Percentiles rank a stretch among this genome's conserved stretches.
These are phyloP conservation scores for Candida ipomoeae DNA, from an alignment of 805 yeast genomes.

Conservation along the genomic window DNA sequence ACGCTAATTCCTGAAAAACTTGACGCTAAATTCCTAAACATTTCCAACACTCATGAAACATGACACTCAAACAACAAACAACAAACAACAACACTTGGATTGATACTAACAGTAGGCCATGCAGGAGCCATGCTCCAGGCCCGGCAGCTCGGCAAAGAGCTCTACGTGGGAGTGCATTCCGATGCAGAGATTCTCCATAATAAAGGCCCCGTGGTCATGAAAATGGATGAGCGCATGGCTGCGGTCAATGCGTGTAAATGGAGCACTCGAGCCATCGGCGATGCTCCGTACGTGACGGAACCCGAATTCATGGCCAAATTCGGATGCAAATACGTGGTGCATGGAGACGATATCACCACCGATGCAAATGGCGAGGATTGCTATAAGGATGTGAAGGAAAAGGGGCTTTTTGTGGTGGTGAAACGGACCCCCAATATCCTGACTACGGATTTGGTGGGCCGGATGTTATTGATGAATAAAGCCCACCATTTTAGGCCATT, in stretches of 20 bases:
- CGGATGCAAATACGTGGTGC: slow-evolving; percentile 88
- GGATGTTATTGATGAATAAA: slow-evolving; percentile 66
- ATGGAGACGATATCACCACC: slow-evolving; percentile 96
- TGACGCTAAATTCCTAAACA: no score
- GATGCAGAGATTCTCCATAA: slow-evolving; percentile 80
- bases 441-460: slow-evolving; percentile 90
- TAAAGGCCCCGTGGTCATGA: slow-evolving; percentile 96
- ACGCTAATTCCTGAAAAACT: no score
- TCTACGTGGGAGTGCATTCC: slow-evolving; percentile 85
- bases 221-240: slow-evolving; percentile 65
- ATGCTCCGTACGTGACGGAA: slow-evolving; percentile 92
- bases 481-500: slow-evolving; percentile 50
- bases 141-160: slow-evolving; percentile 68
- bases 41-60: no score
- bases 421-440: slow-evolving; percentile 91
- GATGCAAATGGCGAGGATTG: slow-evolving; percentile 96
- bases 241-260: slow-evolving; percentile 91
- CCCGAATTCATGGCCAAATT: slow-evolving; percentile 71
- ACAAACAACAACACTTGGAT: no score
- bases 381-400: slow-evolving; percentile 74
- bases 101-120: slow-evolving; percentile 46
- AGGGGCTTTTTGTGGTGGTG: slow-evolving; percentile 86
- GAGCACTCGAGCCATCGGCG: slow-evolving; percentile 65
- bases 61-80: no score
- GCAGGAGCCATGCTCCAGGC: slow-evolving; percentile 97